These are phyloP conservation scores for Irpex rosettiformis DNA, from an alignment of 1,284 basidiomycete genomes.

Conservation along the genomic window DNA sequence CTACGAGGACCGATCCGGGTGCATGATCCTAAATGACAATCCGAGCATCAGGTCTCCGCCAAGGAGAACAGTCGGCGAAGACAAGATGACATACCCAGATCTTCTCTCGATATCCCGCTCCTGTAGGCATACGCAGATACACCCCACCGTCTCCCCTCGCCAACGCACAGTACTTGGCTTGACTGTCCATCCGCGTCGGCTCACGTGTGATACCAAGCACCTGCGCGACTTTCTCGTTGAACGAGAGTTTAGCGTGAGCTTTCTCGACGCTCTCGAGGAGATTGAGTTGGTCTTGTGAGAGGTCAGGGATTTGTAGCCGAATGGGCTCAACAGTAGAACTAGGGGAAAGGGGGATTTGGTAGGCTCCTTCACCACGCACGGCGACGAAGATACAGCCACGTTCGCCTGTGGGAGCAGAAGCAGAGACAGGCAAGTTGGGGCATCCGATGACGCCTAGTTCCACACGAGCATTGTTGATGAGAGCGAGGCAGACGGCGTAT, in stretches of 20 bases:
- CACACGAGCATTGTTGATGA: conserved; percentile 84
- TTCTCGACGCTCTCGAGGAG: conserved; percentile 95
- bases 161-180: conserved; percentile 93
- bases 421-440: conserved; percentile 82
- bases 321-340: conserved; percentile 30
- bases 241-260: conserved; percentile 85
- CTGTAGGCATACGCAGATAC: conserved; percentile 90
- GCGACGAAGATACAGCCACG: conserved; percentile 85
- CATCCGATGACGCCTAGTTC: conserved; percentile 93
- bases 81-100: conserved; percentile 57
- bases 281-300: conserved; percentile 47
- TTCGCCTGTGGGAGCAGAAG: conserved; percentile 51
- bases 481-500: conserved; percentile 93
- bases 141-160: conserved; percentile 86
- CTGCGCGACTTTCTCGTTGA: conserved; percentile 74
- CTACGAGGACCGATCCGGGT: conserved; percentile 79
- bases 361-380: conserved; percentile 77
- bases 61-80: neutral
- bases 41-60: neutral
- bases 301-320: conserved; percentile 46
- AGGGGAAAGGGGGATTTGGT: conserved; percentile 50
- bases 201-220: conserved; percentile 65
- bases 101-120: conserved; percentile 33
- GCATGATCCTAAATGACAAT: conserved; percentile 75
- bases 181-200: conserved; percentile 93